Evolutionary conservation across 2,329 filamentous ascomycete genomes (phyloP).

Genomic region (Pezicula neosporulosa): DNA sequence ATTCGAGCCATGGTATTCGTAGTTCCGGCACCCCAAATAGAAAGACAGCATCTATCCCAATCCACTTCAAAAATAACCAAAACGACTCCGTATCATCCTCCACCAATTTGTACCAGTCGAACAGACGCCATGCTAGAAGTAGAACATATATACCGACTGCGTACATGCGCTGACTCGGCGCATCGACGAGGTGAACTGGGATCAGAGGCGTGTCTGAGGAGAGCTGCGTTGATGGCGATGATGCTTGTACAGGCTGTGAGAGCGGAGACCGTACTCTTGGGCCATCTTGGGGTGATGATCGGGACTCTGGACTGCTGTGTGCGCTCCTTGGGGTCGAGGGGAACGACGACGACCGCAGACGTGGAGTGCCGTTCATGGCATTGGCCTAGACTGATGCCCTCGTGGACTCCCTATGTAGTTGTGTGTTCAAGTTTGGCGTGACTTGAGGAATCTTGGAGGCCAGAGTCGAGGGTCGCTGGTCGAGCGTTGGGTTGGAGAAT

Average conservation of each 20-base stretch:
- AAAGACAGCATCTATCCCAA: slow-evolving; percentile 79
- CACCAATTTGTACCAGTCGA: slow-evolving; percentile 76
- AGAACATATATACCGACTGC: slow-evolving; percentile 74
- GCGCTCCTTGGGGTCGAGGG: slow-evolving; percentile 66
- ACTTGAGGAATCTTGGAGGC: too few species aligned
- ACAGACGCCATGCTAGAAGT: slow-evolving; percentile 78
- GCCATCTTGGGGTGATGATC: slow-evolving; percentile 23
- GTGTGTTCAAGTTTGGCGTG: too few species aligned
- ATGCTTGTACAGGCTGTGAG: slow-evolving; percentile 19
- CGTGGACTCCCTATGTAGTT: not conserved
- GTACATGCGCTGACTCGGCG: slow-evolving; percentile 87
- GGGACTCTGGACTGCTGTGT: slow-evolving; percentile 30
- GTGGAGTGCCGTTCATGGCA: slow-evolving; percentile 77
- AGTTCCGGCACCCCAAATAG: slow-evolving; percentile 83
- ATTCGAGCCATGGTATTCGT: slow-evolving; percentile 95
- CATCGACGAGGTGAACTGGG: slow-evolving; percentile 77
- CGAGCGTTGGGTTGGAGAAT: not conserved
- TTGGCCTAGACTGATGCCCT: slow-evolving; percentile 6
- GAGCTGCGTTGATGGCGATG: slow-evolving; percentile 7
- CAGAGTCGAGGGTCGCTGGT: not conserved
- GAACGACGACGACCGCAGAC: slow-evolving; percentile 77
- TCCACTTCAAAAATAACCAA: slow-evolving; percentile 91
- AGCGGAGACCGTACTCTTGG: slow-evolving; percentile 19
- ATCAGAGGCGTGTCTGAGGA: slow-evolving; percentile 59
- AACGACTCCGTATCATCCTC: slow-evolving; percentile 86